Evolutionary conservation across 2,329 filamentous ascomycete species (phyloP), one percentile per base, ranked within the genome.

Genomic region (Penicillium sp.): DNA sequence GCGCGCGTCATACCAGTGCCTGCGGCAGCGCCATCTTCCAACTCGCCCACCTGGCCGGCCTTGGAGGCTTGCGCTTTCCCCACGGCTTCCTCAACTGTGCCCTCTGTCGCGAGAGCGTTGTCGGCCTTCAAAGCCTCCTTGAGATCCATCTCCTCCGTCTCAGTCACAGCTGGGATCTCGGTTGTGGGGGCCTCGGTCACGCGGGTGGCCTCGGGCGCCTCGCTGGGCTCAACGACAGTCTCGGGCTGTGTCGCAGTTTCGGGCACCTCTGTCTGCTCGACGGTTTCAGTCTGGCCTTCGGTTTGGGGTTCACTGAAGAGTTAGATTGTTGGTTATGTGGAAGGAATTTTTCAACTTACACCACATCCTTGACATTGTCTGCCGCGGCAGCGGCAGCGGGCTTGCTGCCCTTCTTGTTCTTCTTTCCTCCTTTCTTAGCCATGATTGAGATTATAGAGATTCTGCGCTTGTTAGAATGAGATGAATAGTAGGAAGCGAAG

Each of bases 351-450:
- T 19, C 12, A 40, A 70, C 70, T 69, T 64, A 75, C 73, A 69
- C 59, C 38, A 69, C 55, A 44, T 64, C 61, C 55, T 71, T 71
- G 51, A 42, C 51, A 14, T 25, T 50, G 22, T 54, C 51, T 28
- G 43, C 47, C n/a, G 28, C 50, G 25, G 62, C 66, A 19, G 60
- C 61, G 26, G 58, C 65, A 22, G 55, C 60, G 46, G 60, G 59
- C 59, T 67, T 66, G 53, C 65, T 66, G 53, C 63, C 63, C 62
- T 65, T 66, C 58, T 69, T 71, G 55, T 67, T 70, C 61, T 63
- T 64, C 61, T 67, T 73, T 62, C 69, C 69, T 62, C 69, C 68
- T 62, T 70, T 72, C 65, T 72, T 72, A 35, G 67, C 33, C 69
- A 73, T 71, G 52, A 44, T 69, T 59, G 44, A 38, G 17, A 50